Evolutionary conservation across 257 asterid species (phyloP).

Genomic region (Solanum tacnaense): DNA sequence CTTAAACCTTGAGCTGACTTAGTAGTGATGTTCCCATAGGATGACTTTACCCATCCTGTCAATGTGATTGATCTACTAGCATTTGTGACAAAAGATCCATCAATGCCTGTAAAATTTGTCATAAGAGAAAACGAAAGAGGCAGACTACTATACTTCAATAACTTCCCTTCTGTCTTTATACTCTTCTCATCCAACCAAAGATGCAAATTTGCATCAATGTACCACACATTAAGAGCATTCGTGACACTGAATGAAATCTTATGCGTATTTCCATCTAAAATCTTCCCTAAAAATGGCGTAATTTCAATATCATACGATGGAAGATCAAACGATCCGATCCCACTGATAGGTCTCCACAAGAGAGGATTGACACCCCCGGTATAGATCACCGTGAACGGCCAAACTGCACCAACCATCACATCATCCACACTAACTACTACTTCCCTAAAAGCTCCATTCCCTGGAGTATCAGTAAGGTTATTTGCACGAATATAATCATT

Average conservation of each 20-base stretch:
- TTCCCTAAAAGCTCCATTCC: constrained; percentile 78
- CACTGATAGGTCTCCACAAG: constrained; percentile 75
- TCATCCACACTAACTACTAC: constrained; percentile 45
- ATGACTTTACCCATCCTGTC: constrained; percentile 59
- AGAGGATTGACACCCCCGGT: constrained; percentile 81
- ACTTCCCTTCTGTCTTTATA: constrained; percentile 35
- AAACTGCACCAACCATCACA: constrained; percentile 38
- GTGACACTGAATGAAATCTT: constrained; percentile 42
- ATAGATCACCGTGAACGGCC: constrained; percentile 75
- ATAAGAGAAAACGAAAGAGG: constrained; percentile 17
- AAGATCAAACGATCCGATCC: constrained; percentile 71
- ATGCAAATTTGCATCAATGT: constrained; percentile 74
- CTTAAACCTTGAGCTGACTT: constrained; percentile 25
- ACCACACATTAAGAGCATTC: constrained; percentile 72
- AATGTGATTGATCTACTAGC: constrained; percentile 37
- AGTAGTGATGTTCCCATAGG: constrained; percentile 42
- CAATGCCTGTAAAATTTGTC: constrained; percentile 44
- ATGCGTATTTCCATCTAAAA: constrained; percentile 57
- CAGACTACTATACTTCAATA: constrained; percentile 10
- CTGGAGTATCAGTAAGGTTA: constrained; percentile 28
- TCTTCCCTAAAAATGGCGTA: constrained; percentile 45
- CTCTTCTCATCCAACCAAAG: constrained; percentile 60
- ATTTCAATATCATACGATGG: constrained; percentile 67
- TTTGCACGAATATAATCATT: constrained; percentile 41
- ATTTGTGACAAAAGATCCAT: constrained; percentile 42